Conservation (phyloP, 2,329 filamentous ascomycete genomes). For the Stachybotrys chlorohalonatus region DNA sequence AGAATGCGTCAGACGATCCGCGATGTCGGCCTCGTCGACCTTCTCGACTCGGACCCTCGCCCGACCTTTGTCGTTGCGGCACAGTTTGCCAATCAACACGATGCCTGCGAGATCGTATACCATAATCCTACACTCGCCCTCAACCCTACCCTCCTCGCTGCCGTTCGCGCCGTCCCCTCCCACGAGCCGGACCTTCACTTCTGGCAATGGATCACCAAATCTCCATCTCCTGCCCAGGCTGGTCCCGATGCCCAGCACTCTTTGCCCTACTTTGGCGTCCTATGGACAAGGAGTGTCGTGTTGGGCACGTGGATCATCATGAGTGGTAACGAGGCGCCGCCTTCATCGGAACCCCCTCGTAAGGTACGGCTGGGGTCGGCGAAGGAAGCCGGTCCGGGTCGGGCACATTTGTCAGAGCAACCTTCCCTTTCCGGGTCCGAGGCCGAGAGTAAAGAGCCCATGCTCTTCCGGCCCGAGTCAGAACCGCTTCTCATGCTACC, state of each 20-base stretch:
- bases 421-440: constrained; percentile 1
- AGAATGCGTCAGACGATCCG: constrained; percentile 15
- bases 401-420: constrained; percentile 1
- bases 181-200: constrained; percentile 22
- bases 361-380: constrained; percentile 18
- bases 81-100: constrained; percentile 3
- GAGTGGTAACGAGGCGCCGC: constrained; percentile 25
- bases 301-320: constrained; percentile 27
- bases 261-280: constrained; percentile 19
- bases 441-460: constrained; percentile 13
- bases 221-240: constrained; percentile 5
- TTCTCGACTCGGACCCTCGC: constrained; percentile 30
- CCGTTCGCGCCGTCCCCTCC: constrained; percentile 17
- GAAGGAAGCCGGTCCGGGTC: constrained; percentile 10
- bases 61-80: constrained; percentile 28
- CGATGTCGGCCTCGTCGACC: constrained; percentile 25
- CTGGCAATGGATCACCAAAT: constrained; percentile 28
- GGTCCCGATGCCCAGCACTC: constrained; percentile 11
- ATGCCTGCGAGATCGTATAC: constrained; percentile 18
- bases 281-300: constrained; percentile 28
- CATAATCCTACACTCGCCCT: constrained; percentile 26
- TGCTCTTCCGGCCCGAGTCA: constrained; percentile 19
- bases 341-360: constrained; percentile 19
- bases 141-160: constrained; percentile 19
- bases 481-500: constrained; percentile 22